Evolutionary conservation across 768 basidiomycete genomes (phyloP).

Genomic region (Coprinopsis cinerea): DNA sequence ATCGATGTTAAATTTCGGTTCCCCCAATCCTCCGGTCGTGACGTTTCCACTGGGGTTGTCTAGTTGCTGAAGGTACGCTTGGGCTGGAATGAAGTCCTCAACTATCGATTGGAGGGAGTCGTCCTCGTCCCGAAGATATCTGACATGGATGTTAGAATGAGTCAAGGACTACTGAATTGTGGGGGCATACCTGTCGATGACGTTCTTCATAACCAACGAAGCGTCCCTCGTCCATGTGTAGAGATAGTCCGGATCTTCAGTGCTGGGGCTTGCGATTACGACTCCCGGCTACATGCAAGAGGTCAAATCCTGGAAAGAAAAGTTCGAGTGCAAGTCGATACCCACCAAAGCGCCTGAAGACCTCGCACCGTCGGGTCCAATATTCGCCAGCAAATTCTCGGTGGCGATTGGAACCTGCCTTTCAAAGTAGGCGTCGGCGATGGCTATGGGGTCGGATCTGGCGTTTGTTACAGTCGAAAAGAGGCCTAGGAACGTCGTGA

Average conservation of each 20-base stretch:
- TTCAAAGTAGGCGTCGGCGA: slow-evolving; percentile 45
- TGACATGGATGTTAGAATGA: slow-evolving; percentile 35
- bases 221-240: slow-evolving; percentile 77
- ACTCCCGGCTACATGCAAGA: slow-evolving; percentile 40
- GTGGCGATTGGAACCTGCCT: slow-evolving; percentile 52
- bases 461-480: slow-evolving; percentile 19
- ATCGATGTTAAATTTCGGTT: slow-evolving; percentile 72
- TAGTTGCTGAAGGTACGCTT: slow-evolving; percentile 56
- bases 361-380: slow-evolving; percentile 48
- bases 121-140: slow-evolving; percentile 49
- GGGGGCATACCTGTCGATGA: slow-evolving; percentile 40
- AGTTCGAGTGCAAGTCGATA: not conserved
- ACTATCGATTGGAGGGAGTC: slow-evolving; percentile 42
- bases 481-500: slow-evolving; percentile 20
- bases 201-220: slow-evolving; percentile 60
- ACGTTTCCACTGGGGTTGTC: slow-evolving; percentile 66
- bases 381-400: slow-evolving; percentile 60
- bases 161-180: slow-evolving; percentile 15
- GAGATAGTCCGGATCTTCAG: slow-evolving; percentile 52
- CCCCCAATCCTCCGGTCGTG: slow-evolving; percentile 66
- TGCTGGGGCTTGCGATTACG: slow-evolving; percentile 54
- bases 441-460: slow-evolving; percentile 16
- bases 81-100: slow-evolving; percentile 52
- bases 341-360: slow-evolving; percentile 41
- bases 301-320: not conserved